A percentile compares a stretch with the other conserved stretches of the same genome.
These are phyloP conservation scores for Salix arbutifolia DNA, from an alignment of 345 rosid species.

Conservation along the genomic window DNA sequence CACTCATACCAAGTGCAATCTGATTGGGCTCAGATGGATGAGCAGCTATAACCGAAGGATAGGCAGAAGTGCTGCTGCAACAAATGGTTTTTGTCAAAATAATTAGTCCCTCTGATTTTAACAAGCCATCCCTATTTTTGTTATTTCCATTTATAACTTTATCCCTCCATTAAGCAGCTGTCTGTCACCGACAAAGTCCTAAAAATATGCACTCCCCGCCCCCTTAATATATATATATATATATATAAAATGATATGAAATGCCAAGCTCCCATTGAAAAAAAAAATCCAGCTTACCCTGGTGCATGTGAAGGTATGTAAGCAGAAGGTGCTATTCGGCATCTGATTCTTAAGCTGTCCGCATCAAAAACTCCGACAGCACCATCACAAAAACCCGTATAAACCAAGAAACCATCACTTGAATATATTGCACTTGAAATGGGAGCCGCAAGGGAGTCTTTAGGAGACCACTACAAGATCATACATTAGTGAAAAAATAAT, in stretches of 20 bases:
- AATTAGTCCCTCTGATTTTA: too few relatives aligned
- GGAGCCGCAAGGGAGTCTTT: conserved; percentile 42
- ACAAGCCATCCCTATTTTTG: too few relatives aligned
- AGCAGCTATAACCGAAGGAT: conserved; percentile 53
- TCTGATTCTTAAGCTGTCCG: conserved; percentile 41
- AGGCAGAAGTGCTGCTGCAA: conserved; percentile 21
- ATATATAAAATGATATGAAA: not conserved
- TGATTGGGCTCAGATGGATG: conserved; percentile 64
- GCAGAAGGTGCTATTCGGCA: conserved; percentile 52
- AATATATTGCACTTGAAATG: conserved; percentile 49
- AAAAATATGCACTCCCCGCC: too few relatives aligned
- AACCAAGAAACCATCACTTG: conserved; percentile 41
- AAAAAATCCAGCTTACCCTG: conserved; percentile 18
- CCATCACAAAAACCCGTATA: conserved; percentile 49
- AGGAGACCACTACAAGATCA: conserved; percentile 45
- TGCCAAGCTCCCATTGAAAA: not conserved
- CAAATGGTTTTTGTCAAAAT: not conserved
- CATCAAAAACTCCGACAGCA: conserved; percentile 52
- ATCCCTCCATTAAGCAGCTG: too few relatives aligned
- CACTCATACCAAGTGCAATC: conserved; percentile 60
- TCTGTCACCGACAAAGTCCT: too few relatives aligned
- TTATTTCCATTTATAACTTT: too few relatives aligned
- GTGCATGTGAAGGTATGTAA: conserved; percentile 29
- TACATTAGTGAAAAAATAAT: not conserved
- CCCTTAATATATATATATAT: too few relatives aligned